Evolutionary conservation across 2,329 filamentous ascomycete genomes (phyloP), one percentile per base, ranked within the genome.

Genomic region (Phaeosphaeria sp.): DNA sequence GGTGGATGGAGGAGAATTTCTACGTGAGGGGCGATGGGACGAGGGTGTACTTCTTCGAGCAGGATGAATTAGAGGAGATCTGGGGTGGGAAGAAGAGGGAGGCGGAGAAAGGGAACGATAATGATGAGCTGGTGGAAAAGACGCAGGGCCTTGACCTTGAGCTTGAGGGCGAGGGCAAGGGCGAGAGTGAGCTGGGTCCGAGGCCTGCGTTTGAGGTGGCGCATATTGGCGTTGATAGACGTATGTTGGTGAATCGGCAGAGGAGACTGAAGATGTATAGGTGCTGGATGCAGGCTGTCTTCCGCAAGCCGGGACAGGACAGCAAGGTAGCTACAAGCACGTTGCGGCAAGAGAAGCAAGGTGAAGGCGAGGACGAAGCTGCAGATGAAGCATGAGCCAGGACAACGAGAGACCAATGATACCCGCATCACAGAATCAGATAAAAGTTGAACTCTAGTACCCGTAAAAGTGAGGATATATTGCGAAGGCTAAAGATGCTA

Each of bases 241-340:
- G 95, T 58, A 84, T 99, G 81, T 84, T 99, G 54, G 92, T 99
- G 55, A 99, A 99, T 76, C 87, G 95, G 64, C 91, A 93, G 54
- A 87, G 89, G 71, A 90, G 93, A 79, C 82, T 97, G 49, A 99
- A 98, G 80, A 99, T 99, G 95, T 98, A 98, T 78, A 88, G 95
- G 60, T 98, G 94, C 81, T 99, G 95, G 93, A 87, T 96, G 75
- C 92, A 96, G 78, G 92, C 90, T 27, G 87, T 88, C 3, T 96
- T 95, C 76, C 87, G 84, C 70, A 94, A 93, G 80, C 46, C 46
- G 6, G 73, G 74, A 0, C 33, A 60, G 43, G 64, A 69, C 57
- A 76, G 72, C 46, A 51, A 67, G 30, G 66, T 77, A 2, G 66
- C 73, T 1, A 77, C 72, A 10, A 76, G 73, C 58, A 75, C 74